Base-by-base conservation (phyloP, 768 basidiomycete species). In the Boletellus sp. region DNA sequence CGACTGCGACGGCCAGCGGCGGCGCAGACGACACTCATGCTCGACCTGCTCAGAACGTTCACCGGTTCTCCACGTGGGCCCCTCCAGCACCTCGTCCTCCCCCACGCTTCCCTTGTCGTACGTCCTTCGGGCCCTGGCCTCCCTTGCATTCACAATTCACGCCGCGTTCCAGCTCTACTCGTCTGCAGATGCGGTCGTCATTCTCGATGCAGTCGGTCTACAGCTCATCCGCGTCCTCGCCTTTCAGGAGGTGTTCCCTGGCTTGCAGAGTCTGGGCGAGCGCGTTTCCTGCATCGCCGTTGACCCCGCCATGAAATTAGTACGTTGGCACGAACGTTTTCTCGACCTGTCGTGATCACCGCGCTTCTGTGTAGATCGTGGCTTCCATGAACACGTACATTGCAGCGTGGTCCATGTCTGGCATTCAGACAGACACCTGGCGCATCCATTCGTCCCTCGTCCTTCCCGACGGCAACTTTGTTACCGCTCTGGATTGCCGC, bases 211-310 rank as follows among this genome's bases (percentile, higher is more conserved):
- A n/a, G 76, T 72, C 48, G 76, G 73, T 15, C 79, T 91, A 31
- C 66, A 73, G 16, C 74, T 92, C 40, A 66, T 84, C 50, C 83
- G 85, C 51, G 79, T 86, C 40, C 79, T 93, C 20, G 80, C 84
- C 28, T 88, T 92, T 60, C 85, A 80, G 73, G 88, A 92, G 63
- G 87, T 84, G 6, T 92, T 90, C 62, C 88, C 90, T 6, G 76
- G 78, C n/a, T 59, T 73, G 12, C 67, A 67, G 9, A 71, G 77
- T 48, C 58, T 69, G 11, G 66, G 67, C 23, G 73, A 76, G 45
- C 65, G 61, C 32, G 77, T 91, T 16, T 76, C 78, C 23, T 83
- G 78, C 58, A 69, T 91, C 24, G 74, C 84, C 3, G 80, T 90
- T 17, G 91, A 93, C 64, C 75, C 81, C 15, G 81, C 82, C 44